Percentiles rank a stretch among this genome's conserved stretches.
Evolutionary conservation across 108 stramenopile species (phyloP).

Genomic region (Fragilaria crotonensis): DNA sequence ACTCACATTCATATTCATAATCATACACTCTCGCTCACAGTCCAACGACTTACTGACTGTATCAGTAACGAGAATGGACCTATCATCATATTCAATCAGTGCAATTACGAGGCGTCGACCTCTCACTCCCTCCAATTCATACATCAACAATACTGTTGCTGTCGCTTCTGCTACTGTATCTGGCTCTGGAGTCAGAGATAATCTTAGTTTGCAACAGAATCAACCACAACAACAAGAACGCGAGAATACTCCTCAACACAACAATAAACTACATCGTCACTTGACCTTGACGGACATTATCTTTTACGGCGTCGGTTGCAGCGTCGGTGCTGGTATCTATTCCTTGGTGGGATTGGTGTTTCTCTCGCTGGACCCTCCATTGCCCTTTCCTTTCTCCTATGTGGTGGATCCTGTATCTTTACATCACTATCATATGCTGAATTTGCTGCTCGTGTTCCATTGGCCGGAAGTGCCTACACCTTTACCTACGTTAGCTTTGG

Average conservation of each 20-base stretch:
- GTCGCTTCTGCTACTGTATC: neutral
- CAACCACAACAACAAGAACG: neutral
- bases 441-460: constrained; percentile 43
- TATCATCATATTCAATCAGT: constrained; percentile 1
- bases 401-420: constrained; percentile 43
- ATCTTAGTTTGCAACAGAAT: neutral
- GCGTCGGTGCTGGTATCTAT: constrained; percentile 55
- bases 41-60: no score
- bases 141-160: neutral
- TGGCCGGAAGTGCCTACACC: constrained; percentile 53
- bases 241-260: neutral
- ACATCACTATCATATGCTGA: constrained; percentile 50
- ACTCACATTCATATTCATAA: no score
- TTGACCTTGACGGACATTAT: constrained; percentile 36
- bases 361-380: constrained; percentile 44
- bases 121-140: neutral
- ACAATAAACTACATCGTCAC: constrained; percentile 17
- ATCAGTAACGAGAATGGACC: no score
- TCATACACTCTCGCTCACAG: no score
- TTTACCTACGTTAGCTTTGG: constrained; percentile 52
- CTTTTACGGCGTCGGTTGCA: constrained; percentile 51
- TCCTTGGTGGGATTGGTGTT: constrained; percentile 50
- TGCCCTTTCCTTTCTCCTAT: constrained; percentile 33
- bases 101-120: constrained; percentile 5
- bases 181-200: no score